Percentiles rank a stretch among this genome's conserved stretches.
Evolutionary conservation across 2,329 filamentous ascomycete genomes (phyloP).

Genomic region (Grosmannia clavigera): DNA sequence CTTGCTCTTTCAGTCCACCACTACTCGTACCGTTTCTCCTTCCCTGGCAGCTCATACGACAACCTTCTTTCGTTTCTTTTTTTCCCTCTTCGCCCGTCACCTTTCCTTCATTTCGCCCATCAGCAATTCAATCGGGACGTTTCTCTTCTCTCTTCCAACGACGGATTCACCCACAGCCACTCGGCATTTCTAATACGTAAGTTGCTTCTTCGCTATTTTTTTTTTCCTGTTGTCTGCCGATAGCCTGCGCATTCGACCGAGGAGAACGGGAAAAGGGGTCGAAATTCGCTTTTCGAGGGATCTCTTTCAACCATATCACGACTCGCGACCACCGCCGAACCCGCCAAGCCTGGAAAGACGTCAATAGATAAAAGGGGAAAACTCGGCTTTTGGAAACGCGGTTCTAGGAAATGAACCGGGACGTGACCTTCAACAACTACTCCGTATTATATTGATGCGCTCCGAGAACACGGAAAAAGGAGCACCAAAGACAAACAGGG

Average conservation of each 20-base stretch:
- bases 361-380: neutral
- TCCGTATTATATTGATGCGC: neutral
- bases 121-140: neutral
- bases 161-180: neutral
- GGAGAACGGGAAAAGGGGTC: neutral
- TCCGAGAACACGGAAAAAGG: neutral
- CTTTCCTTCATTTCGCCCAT: neutral
- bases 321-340: neutral
- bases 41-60: neutral
- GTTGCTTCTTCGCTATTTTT: neutral
- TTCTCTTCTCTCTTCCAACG: neutral
- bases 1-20: conserved; percentile 7
- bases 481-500: neutral
- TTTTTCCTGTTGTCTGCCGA: neutral
- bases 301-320: neutral
- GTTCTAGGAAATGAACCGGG: neutral
- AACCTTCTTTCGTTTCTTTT: conserved; percentile 1
- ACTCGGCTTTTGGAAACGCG: neutral
- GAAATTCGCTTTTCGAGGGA: neutral
- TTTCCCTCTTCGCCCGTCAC: conserved; percentile 5
- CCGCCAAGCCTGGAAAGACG: neutral
- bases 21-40: conserved; percentile 4
- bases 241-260: neutral
- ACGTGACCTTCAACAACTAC: neutral
- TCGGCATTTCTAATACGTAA: neutral